Percentiles rank a stretch among this genome's conserved stretches.
Evolutionary conservation across 805 yeast species (phyloP).

Genomic region (Ogataea pilisensis): DNA sequence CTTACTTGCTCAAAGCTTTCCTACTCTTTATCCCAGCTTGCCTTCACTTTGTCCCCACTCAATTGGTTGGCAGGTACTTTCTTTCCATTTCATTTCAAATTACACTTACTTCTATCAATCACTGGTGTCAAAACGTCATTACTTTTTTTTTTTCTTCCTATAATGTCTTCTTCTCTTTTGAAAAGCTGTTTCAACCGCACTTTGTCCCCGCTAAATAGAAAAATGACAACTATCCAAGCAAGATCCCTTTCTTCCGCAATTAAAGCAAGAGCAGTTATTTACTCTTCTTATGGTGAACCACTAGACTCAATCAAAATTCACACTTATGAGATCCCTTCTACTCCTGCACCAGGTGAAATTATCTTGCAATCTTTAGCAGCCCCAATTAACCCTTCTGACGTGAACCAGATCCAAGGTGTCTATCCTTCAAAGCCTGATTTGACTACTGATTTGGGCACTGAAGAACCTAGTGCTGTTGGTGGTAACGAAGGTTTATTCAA

Average conservation of each 20-base stretch:
- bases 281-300: constrained; percentile 66
- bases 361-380: constrained; percentile 70
- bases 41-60: no score
- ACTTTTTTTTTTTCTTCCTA: no score
- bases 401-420: constrained; percentile 81
- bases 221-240: not conserved
- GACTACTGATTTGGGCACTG: constrained; percentile 48
- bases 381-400: constrained; percentile 88
- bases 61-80: no score
- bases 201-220: not conserved
- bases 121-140: no score
- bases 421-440: constrained; percentile 75
- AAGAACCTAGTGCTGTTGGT: constrained; percentile 70
- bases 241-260: constrained; percentile 17
- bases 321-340: constrained; percentile 44
- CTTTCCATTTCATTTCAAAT: no score
- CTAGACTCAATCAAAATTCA: constrained; percentile 50
- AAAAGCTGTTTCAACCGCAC: not conserved
- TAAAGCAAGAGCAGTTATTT: constrained; percentile 59
- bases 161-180: not conserved
- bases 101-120: no score
- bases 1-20: no score
- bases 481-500: constrained; percentile 95
- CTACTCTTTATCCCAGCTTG: no score
- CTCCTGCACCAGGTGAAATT: constrained; percentile 41